Base-by-base conservation (phyloP, 768 basidiomycete species). In the Imleria badia region DNA sequence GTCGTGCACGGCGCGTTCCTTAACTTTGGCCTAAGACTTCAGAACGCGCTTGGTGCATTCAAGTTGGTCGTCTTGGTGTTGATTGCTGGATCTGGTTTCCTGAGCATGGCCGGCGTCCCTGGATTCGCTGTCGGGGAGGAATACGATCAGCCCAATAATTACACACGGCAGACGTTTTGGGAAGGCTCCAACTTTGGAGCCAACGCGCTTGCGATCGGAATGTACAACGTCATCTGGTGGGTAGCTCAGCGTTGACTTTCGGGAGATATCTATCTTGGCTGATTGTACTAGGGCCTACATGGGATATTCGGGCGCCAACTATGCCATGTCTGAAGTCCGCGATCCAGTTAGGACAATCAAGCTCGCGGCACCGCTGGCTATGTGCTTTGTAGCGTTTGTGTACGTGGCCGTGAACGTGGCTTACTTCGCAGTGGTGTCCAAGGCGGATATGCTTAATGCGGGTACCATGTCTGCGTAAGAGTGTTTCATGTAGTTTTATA, bases 241-340 rank as follows among this genome's bases (percentile, higher is more conserved):
- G 73, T 51, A 20, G 2, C 10, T 26, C 14, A 7, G 1, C 22
- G 3, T 13, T 29, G 6, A 6, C 33, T 7, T n/a, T 47, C 14
- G 5, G 0, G 3, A 6, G 13, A 51, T 6, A 36, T 33, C 34
- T 6, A 36, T 33, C 34, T 9, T 22, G 5, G 11, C 43, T 48
- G 7, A 60, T 26, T 49, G 12, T 15, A 33, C 12, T 39, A 88
- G 87, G 87, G 83, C 85, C 0, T 87, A 83, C 63, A 76, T 80
- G 42, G 89, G 89, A 0, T 91, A 89, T 64, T 80, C 82, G 3
- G 87, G 86, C 53, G 86, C 86, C 9, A 89, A 90, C 62, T 89
- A 87, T 58, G 85, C 82, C 0, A 73, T 91, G 6, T 86, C 85
- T 5, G 88, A 91, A 63, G 75, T 88, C 7, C 77, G 77, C 20